A percentile compares a stretch with the other conserved stretches of the same genome.
These are phyloP conservation scores for Myxozyma monticola DNA, from an alignment of 805 yeast genomes.

Conservation along the genomic window DNA sequence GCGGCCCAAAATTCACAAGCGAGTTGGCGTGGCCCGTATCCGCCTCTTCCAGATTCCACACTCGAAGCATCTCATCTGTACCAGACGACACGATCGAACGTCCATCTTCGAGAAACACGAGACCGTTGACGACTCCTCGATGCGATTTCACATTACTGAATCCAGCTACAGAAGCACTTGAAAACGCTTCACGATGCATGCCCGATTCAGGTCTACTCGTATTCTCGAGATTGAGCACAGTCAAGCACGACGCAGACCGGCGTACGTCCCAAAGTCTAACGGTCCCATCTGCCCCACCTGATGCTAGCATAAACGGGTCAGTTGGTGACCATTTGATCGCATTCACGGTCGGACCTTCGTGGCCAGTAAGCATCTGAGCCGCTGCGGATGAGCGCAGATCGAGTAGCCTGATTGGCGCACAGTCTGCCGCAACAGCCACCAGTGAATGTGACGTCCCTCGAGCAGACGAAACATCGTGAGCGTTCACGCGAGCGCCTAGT, in stretches of 20 bases:
- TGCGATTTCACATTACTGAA: slow-evolving; percentile 57
- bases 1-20: slow-evolving; percentile 73
- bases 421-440: slow-evolving; percentile 71
- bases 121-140: slow-evolving; percentile 73
- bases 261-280: slow-evolving; percentile 85
- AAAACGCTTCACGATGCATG: slow-evolving; percentile 24
- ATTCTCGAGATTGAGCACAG: slow-evolving; percentile 57
- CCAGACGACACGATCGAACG: slow-evolving; percentile 65
- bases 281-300: slow-evolving; percentile 82
- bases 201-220: slow-evolving; percentile 7
- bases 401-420: slow-evolving; percentile 59
- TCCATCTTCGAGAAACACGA: slow-evolving; percentile 72
- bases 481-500: slow-evolving; percentile 60
- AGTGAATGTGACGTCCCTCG: slow-evolving; percentile 49
- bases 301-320: slow-evolving; percentile 59
- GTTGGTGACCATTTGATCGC: slow-evolving; percentile 76
- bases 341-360: slow-evolving; percentile 41
- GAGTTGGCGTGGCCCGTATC: slow-evolving; percentile 45
- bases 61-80: slow-evolving; percentile 73
- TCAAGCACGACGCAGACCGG: slow-evolving; percentile 60
- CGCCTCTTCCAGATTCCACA: slow-evolving; percentile 69
- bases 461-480: slow-evolving; percentile 56
- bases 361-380: slow-evolving; percentile 26
- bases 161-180: slow-evolving; percentile 11
- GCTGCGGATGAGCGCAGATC: slow-evolving; percentile 28